Conservation (phyloP, 2,329 filamentous ascomycete species). For the Xylariaceae sp. region DNA sequence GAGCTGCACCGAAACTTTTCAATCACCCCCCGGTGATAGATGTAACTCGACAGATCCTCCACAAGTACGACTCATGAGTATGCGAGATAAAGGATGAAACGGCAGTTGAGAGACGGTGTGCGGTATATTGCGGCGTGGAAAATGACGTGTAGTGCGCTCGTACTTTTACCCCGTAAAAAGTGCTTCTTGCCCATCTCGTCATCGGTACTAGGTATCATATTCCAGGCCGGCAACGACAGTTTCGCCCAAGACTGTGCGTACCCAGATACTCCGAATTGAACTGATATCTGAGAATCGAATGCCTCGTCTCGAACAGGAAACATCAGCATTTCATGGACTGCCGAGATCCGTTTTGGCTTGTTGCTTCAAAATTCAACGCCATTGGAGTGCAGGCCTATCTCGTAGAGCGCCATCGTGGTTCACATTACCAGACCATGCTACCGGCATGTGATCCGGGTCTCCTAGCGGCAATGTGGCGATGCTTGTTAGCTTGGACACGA, state of each 20-base stretch:
- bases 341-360: not conserved
- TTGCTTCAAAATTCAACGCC: not conserved
- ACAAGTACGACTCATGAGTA: not conserved
- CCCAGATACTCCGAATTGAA: not conserved
- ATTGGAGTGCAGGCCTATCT: not conserved
- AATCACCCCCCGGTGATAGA: not conserved
- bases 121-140: not conserved
- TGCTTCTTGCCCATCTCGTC: not conserved
- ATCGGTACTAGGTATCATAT: not conserved
- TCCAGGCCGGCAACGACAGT: not conserved
- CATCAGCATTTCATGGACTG: not conserved
- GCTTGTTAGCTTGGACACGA: not conserved
- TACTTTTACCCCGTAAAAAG: not conserved
- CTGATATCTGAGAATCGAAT: not conserved
- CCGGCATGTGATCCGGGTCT: not conserved
- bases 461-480: not conserved
- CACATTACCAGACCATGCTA: not conserved
- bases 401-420: not conserved
- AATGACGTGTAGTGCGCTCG: not conserved
- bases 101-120: not conserved
- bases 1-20: not conserved
- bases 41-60: not conserved
- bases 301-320: not conserved
- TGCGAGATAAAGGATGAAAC: not conserved
- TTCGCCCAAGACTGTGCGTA: not conserved